Evolutionary conservation across 331 rosid genomes (phyloP), one percentile per base, ranked within the genome.

Genomic region (Malus hybrid): DNA sequence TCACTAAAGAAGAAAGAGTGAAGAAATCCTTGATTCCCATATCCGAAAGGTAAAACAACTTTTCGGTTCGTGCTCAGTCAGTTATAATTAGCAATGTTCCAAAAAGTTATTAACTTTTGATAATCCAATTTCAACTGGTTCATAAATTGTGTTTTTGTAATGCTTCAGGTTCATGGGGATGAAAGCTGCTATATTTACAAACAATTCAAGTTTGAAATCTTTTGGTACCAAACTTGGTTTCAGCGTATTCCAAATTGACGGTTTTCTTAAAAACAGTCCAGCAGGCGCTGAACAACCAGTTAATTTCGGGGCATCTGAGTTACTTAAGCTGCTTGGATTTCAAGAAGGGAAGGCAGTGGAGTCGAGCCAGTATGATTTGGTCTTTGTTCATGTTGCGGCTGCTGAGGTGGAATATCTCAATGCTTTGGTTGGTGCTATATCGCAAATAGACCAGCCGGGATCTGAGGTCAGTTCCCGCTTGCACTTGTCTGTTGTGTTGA

Each of bases 101-200:
- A 0, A 61, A 29, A 28, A 10, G 48, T 1, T 18, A 10, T 18
- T 1, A 12, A 48, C 53, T 58, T 44, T 52, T 80, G 30, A 74
- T 70, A 14, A 28, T 19, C 11, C 20, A 32, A 53, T 33, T 62
- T 78, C 36, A 77, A 64, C 69, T 77, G 42, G 57, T 52, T 52
- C 8, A 52, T 16, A 18, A 80, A 81, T 20, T 26, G 12, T 39
- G 75, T 82, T 56, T 56, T 62, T 57, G 11, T 60, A 15, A 10
- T 52, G 68, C 72, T 80, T 79, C 84, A 95, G 99, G 83, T 92
- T 95, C 82, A 90, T 95, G 97, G 97, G 93, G 84, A 86, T 95
- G 96, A 95, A 88, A 86, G 93, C 91, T 56, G 91, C 93, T 62
- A 24, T 92, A 68, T 20, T 92, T 77, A 87, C 98, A 22, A 82